These are phyloP conservation scores for Stachybotrys chartarum DNA, from an alignment of 2,329 filamentous ascomycete genomes.

Conservation along the genomic window DNA sequence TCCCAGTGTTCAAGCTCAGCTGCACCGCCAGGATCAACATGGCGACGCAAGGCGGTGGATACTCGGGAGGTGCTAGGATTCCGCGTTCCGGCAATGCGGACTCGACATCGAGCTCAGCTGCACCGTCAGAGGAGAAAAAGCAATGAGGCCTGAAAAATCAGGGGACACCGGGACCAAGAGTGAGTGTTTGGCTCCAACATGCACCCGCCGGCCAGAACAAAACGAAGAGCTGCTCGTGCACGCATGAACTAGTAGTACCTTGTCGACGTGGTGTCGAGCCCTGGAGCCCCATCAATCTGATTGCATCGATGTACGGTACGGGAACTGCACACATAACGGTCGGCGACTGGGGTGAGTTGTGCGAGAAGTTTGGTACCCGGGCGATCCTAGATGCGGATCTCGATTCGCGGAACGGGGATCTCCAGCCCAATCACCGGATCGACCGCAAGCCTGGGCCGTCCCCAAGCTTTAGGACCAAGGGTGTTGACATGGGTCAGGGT, in stretches of 20 bases:
- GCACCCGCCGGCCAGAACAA: no score
- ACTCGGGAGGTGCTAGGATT: background rate
- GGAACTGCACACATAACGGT: no score
- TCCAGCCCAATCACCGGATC: background rate
- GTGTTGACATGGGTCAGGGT: background rate
- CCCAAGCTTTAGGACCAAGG: background rate
- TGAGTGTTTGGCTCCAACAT: no score
- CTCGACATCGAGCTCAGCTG: background rate
- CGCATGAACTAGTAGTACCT: no score
- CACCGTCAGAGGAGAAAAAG: background rate
- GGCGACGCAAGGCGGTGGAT: no score
- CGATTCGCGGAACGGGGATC: background rate
- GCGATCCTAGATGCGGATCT: constrained; percentile 1
- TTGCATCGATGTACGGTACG: no score
- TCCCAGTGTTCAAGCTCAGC: background rate
- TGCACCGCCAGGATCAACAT: background rate
- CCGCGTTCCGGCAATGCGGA: background rate
- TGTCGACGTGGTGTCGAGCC: no score
- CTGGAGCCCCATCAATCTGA: no score
- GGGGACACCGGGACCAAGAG: no score
- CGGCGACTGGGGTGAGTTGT: background rate
- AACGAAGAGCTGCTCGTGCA: no score
- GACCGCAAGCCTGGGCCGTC: background rate
- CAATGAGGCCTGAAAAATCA: no score
- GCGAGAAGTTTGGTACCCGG: background rate